These are phyloP conservation scores for Kandelia obovata DNA, from an alignment of 345 rosid species.

Conservation along the genomic window DNA sequence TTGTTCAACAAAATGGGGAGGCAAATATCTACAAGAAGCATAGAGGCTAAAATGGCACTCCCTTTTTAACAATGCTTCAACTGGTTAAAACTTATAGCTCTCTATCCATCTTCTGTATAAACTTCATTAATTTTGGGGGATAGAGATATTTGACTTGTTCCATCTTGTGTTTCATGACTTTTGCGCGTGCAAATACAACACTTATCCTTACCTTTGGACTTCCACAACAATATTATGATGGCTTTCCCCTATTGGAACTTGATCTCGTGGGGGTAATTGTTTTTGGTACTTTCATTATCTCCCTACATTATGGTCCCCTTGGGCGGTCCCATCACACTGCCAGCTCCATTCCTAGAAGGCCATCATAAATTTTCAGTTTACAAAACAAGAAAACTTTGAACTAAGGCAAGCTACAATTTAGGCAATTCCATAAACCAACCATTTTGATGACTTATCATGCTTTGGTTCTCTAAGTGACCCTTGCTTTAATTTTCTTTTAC, in stretches of 20 bases:
- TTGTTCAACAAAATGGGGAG: neutral
- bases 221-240: neutral
- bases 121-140: neutral
- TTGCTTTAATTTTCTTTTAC: slow-evolving; percentile 20
- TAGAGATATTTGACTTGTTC: neutral
- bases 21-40: neutral
- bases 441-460: slow-evolving; percentile 21
- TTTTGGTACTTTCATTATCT: no score
- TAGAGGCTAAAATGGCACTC: neutral
- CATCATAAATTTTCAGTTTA: slow-evolving; percentile 4
- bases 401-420: neutral
- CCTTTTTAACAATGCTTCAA: neutral
- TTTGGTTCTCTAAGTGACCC: slow-evolving; percentile 19
- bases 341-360: slow-evolving; percentile 20
- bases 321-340: neutral
- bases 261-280: neutral
- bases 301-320: no score
- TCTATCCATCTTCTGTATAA: slow-evolving; percentile 1
- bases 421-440: slow-evolving; percentile 22
- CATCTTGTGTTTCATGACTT: neutral
- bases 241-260: slow-evolving; percentile 5
- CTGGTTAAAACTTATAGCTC: neutral
- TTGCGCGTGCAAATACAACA: neutral
- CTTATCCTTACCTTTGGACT: neutral
- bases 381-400: neutral